phyloP scores from a whole-genome alignment of 192 early-diverging fungal genomes.

The Podila horticola region DNA sequence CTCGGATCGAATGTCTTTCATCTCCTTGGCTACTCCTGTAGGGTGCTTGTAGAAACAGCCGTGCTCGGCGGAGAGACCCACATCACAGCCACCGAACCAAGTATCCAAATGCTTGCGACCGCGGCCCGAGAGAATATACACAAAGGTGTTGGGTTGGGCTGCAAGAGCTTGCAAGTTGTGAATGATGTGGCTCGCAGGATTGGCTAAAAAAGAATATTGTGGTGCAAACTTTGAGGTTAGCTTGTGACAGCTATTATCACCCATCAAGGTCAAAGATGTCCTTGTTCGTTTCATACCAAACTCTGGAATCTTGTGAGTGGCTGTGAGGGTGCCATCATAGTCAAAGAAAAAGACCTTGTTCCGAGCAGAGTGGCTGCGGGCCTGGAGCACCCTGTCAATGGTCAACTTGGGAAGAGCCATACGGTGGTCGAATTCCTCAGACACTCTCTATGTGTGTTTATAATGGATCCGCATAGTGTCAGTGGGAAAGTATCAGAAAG shows the following conservation, averaged over 20 bases:
- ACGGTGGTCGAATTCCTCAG: conserved; percentile 70
- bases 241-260: too few relatives aligned
- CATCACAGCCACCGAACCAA: conserved; percentile 89
- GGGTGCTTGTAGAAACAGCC: conserved; percentile 99
- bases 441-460: conserved; percentile 15
- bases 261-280: too few relatives aligned
- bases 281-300: conserved; percentile 58
- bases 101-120: conserved; percentile 86
- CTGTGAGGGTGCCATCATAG: conserved; percentile 96
- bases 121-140: conserved; percentile 97
- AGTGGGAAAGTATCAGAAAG: neutral
- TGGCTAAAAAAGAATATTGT: conserved; percentile 53
- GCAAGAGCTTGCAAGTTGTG: conserved; percentile 76
- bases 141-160: conserved; percentile 83
- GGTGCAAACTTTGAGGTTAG: too few relatives aligned
- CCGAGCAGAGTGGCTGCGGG: conserved; percentile 66
- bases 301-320: conserved; percentile 88
- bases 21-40: conserved; percentile 61
- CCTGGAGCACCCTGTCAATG: conserved; percentile 58
- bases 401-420: conserved; percentile 71
- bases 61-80: conserved; percentile 97
- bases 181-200: conserved; percentile 81
- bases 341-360: conserved; percentile 91
- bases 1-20: conserved; percentile 55
- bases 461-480: too few relatives aligned